Evolutionary conservation across 306 rosid genomes (phyloP).

Genomic region (Dalbergia oliveri): DNA sequence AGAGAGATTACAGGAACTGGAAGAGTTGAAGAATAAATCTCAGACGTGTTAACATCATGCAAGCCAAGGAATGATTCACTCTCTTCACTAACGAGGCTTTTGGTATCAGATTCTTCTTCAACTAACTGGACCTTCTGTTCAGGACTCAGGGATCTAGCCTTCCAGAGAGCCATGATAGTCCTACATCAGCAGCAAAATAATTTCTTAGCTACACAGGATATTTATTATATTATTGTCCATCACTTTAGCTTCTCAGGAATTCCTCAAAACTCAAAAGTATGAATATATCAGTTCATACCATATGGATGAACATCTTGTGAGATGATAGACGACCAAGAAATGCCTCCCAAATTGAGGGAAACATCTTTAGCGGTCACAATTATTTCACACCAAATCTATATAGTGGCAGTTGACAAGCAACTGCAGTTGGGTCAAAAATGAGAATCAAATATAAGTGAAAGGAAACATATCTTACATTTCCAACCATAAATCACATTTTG

Average conservation of each 20-base stretch:
- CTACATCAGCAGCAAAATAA: conserved; percentile 58
- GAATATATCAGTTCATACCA: neutral
- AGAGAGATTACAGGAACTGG: conserved; percentile 72
- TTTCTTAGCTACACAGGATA: conserved; percentile 47
- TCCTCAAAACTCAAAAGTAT: too few relatives aligned
- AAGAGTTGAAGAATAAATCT: conserved; percentile 69
- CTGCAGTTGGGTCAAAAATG: conserved; percentile 6
- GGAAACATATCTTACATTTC: conserved; percentile 12
- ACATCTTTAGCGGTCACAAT: neutral
- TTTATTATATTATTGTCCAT: conserved; percentile 23
- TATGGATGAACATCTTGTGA: neutral
- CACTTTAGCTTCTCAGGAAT: neutral
- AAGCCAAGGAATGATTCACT: conserved; percentile 73
- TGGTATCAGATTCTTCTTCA: conserved; percentile 84
- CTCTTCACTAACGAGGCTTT: conserved; percentile 76
- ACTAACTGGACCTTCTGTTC: conserved; percentile 92
- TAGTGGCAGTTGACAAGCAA: conserved; percentile 22
- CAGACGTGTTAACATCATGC: conserved; percentile 89
- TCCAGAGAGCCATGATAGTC: conserved; percentile 98
- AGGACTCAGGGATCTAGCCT: conserved; percentile 94
- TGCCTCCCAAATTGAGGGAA: neutral
- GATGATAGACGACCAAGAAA: conserved; percentile 16
- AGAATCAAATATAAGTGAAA: conserved; percentile 20
- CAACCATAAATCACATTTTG: neutral
- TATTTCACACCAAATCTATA: conserved; percentile 13